Evolutionary conservation across 176 grass and related monocot species (phyloP), one percentile per base, ranked within the genome.

Genomic region (Raddia distichophylla): DNA sequence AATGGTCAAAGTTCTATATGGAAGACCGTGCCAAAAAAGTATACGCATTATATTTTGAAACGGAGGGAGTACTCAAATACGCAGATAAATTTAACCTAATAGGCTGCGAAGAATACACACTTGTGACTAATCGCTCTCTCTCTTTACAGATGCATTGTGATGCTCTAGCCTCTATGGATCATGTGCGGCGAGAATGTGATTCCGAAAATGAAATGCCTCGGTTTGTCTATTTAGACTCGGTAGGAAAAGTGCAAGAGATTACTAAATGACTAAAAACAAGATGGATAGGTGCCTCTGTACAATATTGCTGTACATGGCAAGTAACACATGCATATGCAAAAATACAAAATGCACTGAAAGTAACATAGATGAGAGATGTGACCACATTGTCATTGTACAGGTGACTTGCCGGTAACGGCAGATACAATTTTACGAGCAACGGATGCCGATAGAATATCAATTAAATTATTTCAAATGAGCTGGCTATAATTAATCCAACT

Each of bases 401-500:
- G 65, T 60, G 60, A 67, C 80, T 83, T 78, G 51, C 60, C 86
- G 69, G 61, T 67, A 52, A 88, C 86, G 81, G 44, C 75, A 78
- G 60, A 64, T 57, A 51, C n/a, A 18, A 18, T 14, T 78, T 65
- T 63, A 67, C 49, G 40, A 14, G 48, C 0, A 59, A 55, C 15
- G 55, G 19, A 20, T 69, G 54, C 27, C 27, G 27, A 27, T 27
- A 27, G 27, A 27, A 27, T 27, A 27, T 27, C 27, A 27, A 27
- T 27, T 27, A 27, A 27, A 0, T 27, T 27, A 27, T 27, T 27
- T 27, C 27, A 27, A 27, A 27, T 27, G 27, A 27, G 27, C 27
- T 27, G 27, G 27, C 27, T 27, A 27, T 27, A 27, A 27, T 27
- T 27, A 27, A 27, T 27, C 27, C 27, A 27, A 27, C 27, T 27